phyloP scores from a whole-genome alignment of 208 protist genomes.

The Leishmania martiniquensis region DNA sequence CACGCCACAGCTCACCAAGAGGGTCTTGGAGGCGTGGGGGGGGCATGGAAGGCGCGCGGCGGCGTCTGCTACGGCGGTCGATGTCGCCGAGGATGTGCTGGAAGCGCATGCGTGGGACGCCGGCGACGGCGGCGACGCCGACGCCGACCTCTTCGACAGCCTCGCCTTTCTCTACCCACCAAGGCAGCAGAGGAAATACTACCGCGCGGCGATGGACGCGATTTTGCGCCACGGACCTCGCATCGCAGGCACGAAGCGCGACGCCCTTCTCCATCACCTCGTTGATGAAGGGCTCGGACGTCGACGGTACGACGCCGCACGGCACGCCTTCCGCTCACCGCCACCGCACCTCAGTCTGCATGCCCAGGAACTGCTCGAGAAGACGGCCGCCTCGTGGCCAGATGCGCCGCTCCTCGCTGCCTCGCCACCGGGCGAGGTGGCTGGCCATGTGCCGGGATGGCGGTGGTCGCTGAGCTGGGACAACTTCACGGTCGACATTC shows the following conservation, averaged over 20 bases:
- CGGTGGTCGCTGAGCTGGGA: constrained; percentile 61
- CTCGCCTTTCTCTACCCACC: constrained; percentile 52
- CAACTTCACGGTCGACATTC: constrained; percentile 56
- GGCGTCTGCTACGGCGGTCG: not conserved
- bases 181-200: constrained; percentile 27
- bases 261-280: constrained; percentile 36
- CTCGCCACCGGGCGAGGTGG: not conserved
- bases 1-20: constrained; percentile 15
- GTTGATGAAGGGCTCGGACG: constrained; percentile 33
- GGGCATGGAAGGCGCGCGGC: not conserved
- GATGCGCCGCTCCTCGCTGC: not conserved
- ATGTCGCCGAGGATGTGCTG: constrained; percentile 18
- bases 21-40: constrained; percentile 13
- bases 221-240: constrained; percentile 55
- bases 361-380: constrained; percentile 21
- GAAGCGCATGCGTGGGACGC: constrained; percentile 4
- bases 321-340: not conserved
- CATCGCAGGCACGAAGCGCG: constrained; percentile 43
- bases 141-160: constrained; percentile 21
- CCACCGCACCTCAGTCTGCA: constrained; percentile 21
- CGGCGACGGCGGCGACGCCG: constrained; percentile 1
- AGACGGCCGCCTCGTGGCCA: constrained; percentile 16
- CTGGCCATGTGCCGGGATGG: constrained; percentile 11
- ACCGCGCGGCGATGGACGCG: constrained; percentile 33
- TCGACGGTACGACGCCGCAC: constrained; percentile 7